Evolutionary conservation across 768 basidiomycete species (phyloP).

Genomic region (Boletellus ananas): DNA sequence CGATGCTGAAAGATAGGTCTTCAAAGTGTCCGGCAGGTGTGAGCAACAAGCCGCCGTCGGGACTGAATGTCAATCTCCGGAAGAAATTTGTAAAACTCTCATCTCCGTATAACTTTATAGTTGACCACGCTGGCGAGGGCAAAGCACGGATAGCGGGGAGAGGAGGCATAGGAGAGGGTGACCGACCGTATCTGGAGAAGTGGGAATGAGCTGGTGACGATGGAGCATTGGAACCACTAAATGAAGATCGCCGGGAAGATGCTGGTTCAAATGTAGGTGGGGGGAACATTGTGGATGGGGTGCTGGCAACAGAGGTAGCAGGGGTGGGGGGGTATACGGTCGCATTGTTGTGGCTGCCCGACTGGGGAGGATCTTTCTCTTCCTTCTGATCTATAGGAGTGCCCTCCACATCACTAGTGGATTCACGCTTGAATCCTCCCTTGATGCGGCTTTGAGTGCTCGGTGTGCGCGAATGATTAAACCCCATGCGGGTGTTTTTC

Average conservation of each 20-base stretch:
- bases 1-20: conserved; percentile 64
- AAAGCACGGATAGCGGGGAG: conserved; percentile 85
- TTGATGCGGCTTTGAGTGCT: conserved; percentile 59
- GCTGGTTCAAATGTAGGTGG: conserved; percentile 53
- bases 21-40: conserved; percentile 98
- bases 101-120: conserved; percentile 87
- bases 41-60: conserved; percentile 88
- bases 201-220: conserved; percentile 59
- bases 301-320: conserved; percentile 64
- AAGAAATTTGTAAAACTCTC: conserved; percentile 96
- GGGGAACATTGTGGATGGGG: conserved; percentile 51
- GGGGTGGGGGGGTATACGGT: conserved; percentile 50
- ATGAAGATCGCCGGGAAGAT: conserved; percentile 59
- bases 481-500: conserved; percentile 74
- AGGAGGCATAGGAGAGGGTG: conserved; percentile 87
- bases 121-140: conserved; percentile 59
- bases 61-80: conserved; percentile 87
- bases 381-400: conserved; percentile 56
- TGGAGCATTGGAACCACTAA: conserved; percentile 80
- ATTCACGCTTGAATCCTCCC: conserved; percentile 59
- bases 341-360: conserved; percentile 29
- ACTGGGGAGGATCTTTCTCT: conserved; percentile 27
- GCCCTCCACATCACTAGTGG: conserved; percentile 77
- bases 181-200: conserved; percentile 68
- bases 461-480: conserved; percentile 66